Evolutionary conservation across 2,329 filamentous ascomycete genomes (phyloP).

Genomic region (Pseudopithomyces chartarum): DNA sequence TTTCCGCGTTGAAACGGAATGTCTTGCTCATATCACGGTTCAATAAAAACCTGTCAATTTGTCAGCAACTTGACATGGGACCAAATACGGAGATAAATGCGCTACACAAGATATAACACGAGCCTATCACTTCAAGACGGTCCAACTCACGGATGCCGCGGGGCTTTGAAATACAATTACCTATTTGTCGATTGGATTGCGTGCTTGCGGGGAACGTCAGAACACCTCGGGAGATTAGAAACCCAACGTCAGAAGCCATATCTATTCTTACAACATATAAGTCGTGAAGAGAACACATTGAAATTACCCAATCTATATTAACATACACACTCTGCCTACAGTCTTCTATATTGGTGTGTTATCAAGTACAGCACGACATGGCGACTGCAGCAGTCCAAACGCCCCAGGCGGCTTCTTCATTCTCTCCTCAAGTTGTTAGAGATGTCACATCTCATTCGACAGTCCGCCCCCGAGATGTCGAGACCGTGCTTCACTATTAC

Average conservation of each 20-base stretch:
- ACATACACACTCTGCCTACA: too few relatives aligned
- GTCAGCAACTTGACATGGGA: not conserved
- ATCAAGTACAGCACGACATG: slow-evolving; percentile 17
- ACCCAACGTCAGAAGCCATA: slow-evolving; percentile 1
- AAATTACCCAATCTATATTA: too few relatives aligned
- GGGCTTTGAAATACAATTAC: slow-evolving; percentile 22
- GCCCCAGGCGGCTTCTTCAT: slow-evolving; percentile 23
- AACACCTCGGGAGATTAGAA: slow-evolving; percentile 25
- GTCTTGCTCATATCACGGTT: not conserved
- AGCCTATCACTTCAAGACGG: slow-evolving; percentile 2
- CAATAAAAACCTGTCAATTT: not conserved
- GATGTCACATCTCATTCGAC: slow-evolving; percentile 2
- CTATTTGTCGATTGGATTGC: slow-evolving; percentile 22
- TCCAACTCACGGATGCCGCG: not conserved
- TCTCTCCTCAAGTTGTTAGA: slow-evolving; percentile 18
- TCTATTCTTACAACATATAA: too few relatives aligned
- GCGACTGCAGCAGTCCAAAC: slow-evolving; percentile 34
- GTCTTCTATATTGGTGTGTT: too few relatives aligned
- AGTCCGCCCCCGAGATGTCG: slow-evolving; percentile 25
- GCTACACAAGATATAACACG: not conserved
- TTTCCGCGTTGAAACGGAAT: not conserved
- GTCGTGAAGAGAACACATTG: too few relatives aligned
- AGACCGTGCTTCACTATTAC: slow-evolving; percentile 33
- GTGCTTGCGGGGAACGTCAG: slow-evolving; percentile 40
- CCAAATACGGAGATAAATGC: not conserved